Evolutionary conservation across 2,329 filamentous ascomycete species (phyloP).

Genomic region (Fusarium nematophilum): DNA sequence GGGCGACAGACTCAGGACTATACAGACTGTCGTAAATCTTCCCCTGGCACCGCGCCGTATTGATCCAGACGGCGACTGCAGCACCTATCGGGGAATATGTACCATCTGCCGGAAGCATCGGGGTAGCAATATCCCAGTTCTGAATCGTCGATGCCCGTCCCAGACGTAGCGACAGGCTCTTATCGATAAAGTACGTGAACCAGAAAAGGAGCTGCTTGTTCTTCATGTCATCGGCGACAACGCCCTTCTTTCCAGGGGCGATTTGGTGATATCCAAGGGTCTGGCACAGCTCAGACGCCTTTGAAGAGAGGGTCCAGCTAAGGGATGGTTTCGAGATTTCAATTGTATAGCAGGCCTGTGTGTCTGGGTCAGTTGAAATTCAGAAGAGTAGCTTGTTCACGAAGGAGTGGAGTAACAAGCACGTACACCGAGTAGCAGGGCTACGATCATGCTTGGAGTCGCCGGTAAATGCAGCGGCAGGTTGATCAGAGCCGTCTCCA

Average conservation of each 20-base stretch:
- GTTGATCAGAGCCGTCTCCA: slow-evolving; percentile 44
- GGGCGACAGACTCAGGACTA: slow-evolving; percentile 7
- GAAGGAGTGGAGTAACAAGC: too few relatives aligned
- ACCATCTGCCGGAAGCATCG: neutral
- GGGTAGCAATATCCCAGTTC: slow-evolving; percentile 55
- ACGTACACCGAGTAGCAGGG: slow-evolving; percentile 24
- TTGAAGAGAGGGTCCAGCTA: slow-evolving; percentile 38
- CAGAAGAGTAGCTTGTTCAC: too few relatives aligned
- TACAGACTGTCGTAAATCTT: slow-evolving; percentile 23
- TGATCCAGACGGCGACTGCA: neutral
- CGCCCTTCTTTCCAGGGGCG: slow-evolving; percentile 16
- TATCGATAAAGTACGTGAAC: slow-evolving; percentile 66
- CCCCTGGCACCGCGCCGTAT: slow-evolving; percentile 14
- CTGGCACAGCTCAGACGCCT: slow-evolving; percentile 41
- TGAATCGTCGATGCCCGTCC: slow-evolving; percentile 64
- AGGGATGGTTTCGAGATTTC: slow-evolving; percentile 44
- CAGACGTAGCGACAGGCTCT: slow-evolving; percentile 63
- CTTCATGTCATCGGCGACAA: neutral
- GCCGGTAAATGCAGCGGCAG: slow-evolving; percentile 45
- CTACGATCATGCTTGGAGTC: slow-evolving; percentile 34
- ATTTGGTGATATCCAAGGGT: slow-evolving; percentile 37
- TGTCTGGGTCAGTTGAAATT: too few relatives aligned
- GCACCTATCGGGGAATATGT: neutral
- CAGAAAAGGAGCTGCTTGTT: slow-evolving; percentile 60
- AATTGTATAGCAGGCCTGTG: slow-evolving; percentile 39